phyloP scores from a whole-genome alignment of 108 stramenopile genomes.

The Parmales sp. region DNA sequence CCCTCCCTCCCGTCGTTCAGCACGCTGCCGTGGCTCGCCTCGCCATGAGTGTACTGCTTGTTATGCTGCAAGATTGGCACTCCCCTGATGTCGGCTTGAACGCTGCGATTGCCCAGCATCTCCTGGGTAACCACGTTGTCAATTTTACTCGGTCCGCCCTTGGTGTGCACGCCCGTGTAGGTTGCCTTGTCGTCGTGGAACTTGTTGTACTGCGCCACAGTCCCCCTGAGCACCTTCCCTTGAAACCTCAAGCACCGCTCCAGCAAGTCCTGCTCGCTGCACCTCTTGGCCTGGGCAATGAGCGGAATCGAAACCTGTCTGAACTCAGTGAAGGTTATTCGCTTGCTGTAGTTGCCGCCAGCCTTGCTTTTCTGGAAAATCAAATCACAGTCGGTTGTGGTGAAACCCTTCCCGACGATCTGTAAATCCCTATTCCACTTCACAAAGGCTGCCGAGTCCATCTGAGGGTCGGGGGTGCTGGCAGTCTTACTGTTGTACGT shows the following conservation, averaged over 20 bases:
- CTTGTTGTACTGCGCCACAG: conserved; percentile 14
- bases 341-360: conserved; percentile 16
- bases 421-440: conserved; percentile 22
- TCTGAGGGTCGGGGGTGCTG: not conserved
- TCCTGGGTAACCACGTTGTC: conserved; percentile 23
- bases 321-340: conserved; percentile 26
- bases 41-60: not conserved
- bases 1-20: not conserved
- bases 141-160: conserved; percentile 16
- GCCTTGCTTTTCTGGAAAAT: conserved; percentile 31
- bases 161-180: conserved; percentile 20
- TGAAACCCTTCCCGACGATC: conserved; percentile 15
- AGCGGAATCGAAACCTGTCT: conserved; percentile 13
- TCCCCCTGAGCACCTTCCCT: conserved; percentile 5
- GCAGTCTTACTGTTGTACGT: too few relatives aligned
- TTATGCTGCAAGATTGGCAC: not conserved
- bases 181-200: conserved; percentile 33
- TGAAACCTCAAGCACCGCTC: conserved; percentile 1
- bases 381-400: conserved; percentile 31
- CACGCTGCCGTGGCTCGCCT: not conserved
- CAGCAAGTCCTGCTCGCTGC: conserved; percentile 15
- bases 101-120: conserved; percentile 10
- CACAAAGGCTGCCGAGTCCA: not conserved
- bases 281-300: conserved; percentile 12
- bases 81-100: not conserved